phyloP scores from a whole-genome alignment of 371 early-diverging fungal genomes.

The Apophysomyces elegans region DNA sequence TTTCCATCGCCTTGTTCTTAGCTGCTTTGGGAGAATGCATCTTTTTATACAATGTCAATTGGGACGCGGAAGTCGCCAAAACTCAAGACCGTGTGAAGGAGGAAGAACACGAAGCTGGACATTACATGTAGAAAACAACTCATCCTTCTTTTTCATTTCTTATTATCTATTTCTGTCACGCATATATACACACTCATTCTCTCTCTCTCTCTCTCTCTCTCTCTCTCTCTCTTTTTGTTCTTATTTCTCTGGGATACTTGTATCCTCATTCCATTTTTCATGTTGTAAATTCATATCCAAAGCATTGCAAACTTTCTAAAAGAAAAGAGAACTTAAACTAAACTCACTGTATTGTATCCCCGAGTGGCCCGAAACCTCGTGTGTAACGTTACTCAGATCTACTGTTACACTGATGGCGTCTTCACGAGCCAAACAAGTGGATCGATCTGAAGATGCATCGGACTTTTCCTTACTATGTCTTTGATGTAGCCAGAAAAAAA shows the following conservation, averaged over 20 bases:
- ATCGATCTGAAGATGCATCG: background rate
- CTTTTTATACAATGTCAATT: constrained; percentile 48
- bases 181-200: background rate
- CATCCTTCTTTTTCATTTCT: background rate
- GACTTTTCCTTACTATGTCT: background rate
- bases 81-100: constrained; percentile 40
- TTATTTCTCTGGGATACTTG: background rate
- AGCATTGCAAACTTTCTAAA: background rate
- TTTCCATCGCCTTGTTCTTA: constrained; percentile 59
- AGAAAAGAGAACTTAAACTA: background rate
- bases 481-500: no score
- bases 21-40: constrained; percentile 47
- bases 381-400: background rate
- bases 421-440: constrained; percentile 1
- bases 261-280: background rate
- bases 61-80: constrained; percentile 50
- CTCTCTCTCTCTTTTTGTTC: background rate
- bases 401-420: constrained; percentile 5
- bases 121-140: background rate
- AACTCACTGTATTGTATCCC: background rate
- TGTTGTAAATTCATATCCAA: background rate
- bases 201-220: background rate
- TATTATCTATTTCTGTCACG: background rate
- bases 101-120: constrained; percentile 17
- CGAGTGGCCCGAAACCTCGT: background rate